Conservation (phyloP, 306 rosid species). For the Medicago truncatula region DNA sequence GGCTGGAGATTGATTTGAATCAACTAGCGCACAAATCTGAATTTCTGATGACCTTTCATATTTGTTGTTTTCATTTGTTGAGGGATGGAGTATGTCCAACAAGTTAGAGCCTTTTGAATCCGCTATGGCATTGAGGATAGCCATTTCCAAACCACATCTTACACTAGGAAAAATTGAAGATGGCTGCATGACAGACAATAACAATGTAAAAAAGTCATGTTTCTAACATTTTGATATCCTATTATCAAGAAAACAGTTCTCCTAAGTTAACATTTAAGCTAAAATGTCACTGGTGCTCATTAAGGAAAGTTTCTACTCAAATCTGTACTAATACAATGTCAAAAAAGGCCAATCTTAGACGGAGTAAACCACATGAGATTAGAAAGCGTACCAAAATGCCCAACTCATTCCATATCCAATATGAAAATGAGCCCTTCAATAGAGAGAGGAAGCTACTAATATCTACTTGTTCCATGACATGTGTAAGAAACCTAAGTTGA, state of each 20-base stretch:
- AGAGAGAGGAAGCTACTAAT: slow-evolving; percentile 70
- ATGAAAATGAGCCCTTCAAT: slow-evolving; percentile 78
- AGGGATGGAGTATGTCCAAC: slow-evolving; percentile 61
- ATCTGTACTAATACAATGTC: slow-evolving; percentile 5
- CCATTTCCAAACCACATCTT: slow-evolving; percentile 99
- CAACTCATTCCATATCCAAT: slow-evolving; percentile 84
- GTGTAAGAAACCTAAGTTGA: slow-evolving; percentile 81
- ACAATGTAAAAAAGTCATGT: slow-evolving; percentile 22
- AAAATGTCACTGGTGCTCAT: slow-evolving; percentile 5
- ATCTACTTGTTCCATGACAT: slow-evolving; percentile 60
- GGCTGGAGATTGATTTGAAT: slow-evolving; percentile 69
- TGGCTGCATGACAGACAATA: slow-evolving; percentile 64
- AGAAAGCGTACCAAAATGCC: slow-evolving; percentile 74
- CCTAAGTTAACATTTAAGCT: slow-evolving; percentile 9
- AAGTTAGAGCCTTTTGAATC: slow-evolving; percentile 63
- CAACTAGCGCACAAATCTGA: slow-evolving; percentile 78
- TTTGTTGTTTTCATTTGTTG: slow-evolving; percentile 45
- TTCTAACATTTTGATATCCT: slow-evolving; percentile 14
- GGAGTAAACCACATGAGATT: not conserved
- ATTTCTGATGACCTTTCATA: slow-evolving; percentile 52
- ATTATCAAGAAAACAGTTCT: slow-evolving; percentile 21
- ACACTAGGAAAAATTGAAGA: slow-evolving; percentile 87
- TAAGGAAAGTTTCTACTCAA: not conserved
- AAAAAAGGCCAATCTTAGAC: not conserved
- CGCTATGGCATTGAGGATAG: slow-evolving; percentile 87